Conservation (phyloP, 1,284 basidiomycete species). For the Coniferiporia weirii region DNA sequence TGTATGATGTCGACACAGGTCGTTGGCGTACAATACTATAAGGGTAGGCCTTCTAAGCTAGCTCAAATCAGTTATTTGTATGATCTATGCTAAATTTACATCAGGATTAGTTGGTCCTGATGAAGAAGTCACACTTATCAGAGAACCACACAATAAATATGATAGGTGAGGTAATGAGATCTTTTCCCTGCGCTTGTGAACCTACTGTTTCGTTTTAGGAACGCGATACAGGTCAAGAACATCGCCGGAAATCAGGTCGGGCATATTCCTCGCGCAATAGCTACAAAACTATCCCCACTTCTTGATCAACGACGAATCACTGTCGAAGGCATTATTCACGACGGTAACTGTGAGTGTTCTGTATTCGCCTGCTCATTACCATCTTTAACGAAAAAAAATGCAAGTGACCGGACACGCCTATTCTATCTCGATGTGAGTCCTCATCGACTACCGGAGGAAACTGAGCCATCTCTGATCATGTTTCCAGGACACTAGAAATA, state of each 20-base stretch:
- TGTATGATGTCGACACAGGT: slow-evolving; percentile 55
- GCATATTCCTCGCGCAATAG: slow-evolving; percentile 66
- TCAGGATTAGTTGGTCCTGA: slow-evolving; percentile 71
- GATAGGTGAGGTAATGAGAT: slow-evolving; percentile 45
- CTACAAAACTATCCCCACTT: slow-evolving; percentile 58
- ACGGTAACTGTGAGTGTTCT: slow-evolving; percentile 58
- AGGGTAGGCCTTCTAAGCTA: slow-evolving; percentile 35
- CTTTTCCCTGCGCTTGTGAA: slow-evolving; percentile 10
- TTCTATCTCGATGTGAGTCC: slow-evolving; percentile 53
- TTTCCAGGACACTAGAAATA: slow-evolving; percentile 60
- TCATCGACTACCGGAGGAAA: background rate
- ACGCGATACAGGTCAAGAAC: slow-evolving; percentile 77
- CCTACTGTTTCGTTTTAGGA: slow-evolving; percentile 34
- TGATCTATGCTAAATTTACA: slow-evolving; percentile 3
- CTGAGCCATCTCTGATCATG: background rate
- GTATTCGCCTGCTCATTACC: background rate
- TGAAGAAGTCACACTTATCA: slow-evolving; percentile 69
- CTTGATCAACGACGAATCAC: slow-evolving; percentile 60
- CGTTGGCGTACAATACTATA: slow-evolving; percentile 81
- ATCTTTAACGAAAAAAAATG: background rate
- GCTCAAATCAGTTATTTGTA: background rate
- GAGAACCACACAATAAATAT: slow-evolving; percentile 66
- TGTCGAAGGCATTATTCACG: slow-evolving; percentile 71
- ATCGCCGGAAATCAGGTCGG: slow-evolving; percentile 72
- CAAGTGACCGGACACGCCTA: slow-evolving; percentile 46